phyloP scores from a whole-genome alignment of 2,329 filamentous ascomycete genomes.

The Penicillium brevicompactum region DNA sequence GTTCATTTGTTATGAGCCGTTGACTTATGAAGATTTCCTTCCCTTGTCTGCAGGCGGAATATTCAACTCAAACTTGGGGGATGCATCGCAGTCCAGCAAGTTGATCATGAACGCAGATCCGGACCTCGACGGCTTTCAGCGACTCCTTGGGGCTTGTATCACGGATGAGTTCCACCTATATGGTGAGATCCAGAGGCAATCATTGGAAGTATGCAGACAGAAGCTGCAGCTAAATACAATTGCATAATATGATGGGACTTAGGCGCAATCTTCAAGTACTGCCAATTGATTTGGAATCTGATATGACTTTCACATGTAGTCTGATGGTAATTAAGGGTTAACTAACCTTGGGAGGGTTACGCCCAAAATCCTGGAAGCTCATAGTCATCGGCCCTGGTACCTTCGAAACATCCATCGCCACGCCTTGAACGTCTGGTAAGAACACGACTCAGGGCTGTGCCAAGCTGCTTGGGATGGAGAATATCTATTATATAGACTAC shows the following conservation, averaged over 20 bases:
- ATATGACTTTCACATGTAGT: no score
- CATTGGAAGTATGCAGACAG: slow-evolving; percentile 24
- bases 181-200: slow-evolving; percentile 26
- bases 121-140: slow-evolving; percentile 31
- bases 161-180: slow-evolving; percentile 33
- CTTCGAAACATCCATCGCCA: no score
- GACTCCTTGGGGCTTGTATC: slow-evolving; percentile 20
- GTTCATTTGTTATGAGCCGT: slow-evolving; percentile 42
- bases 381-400: no score
- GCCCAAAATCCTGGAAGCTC: no score
- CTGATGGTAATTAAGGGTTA: no score
- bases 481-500: no score
- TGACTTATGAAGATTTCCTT: slow-evolving; percentile 59
- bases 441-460: no score
- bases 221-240: slow-evolving; percentile 16
- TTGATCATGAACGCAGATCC: slow-evolving; percentile 28
- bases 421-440: no score
- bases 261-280: no score
- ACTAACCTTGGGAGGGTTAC: no score
- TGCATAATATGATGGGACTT: neutral
- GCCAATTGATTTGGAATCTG: no score
- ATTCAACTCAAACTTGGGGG: slow-evolving; percentile 49
- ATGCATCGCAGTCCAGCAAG: slow-evolving; percentile 20
- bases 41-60: slow-evolving; percentile 57
- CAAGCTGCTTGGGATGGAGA: no score